A percentile compares a stretch with the other conserved stretches of the same genome.
Conservation (phyloP, 106 monocot species). For the Posidonia australis region DNA sequence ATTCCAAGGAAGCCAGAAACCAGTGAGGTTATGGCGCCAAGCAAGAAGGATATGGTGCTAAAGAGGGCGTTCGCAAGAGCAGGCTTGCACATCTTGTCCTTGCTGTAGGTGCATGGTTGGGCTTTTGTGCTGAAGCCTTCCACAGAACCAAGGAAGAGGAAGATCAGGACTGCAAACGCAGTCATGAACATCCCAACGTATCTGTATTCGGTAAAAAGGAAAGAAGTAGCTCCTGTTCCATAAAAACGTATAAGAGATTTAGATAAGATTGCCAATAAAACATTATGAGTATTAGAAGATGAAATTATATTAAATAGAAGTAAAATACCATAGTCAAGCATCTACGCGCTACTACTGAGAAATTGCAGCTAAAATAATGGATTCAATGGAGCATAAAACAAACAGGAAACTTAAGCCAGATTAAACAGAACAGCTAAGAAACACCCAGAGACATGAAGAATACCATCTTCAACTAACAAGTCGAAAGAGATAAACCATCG, state of each 20-base stretch:
- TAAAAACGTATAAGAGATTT: not conserved
- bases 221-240: conserved; percentile 21
- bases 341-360: not conserved
- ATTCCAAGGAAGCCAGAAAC: conserved; percentile 26
- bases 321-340: not conserved
- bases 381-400: not conserved
- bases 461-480: too few relatives aligned
- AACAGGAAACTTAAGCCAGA: not conserved
- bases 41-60: conserved; percentile 21
- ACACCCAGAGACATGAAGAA: too few relatives aligned
- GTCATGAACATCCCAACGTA: conserved; percentile 22
- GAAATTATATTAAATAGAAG: not conserved
- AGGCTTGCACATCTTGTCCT: conserved; percentile 20
- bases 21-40: conserved; percentile 17
- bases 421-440: too few relatives aligned
- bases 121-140: conserved; percentile 22
- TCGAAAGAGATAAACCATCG: too few relatives aligned
- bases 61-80: conserved; percentile 22
- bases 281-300: not conserved
- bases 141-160: conserved; percentile 25
- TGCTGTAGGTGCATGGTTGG: conserved; percentile 16
- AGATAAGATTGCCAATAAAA: not conserved
- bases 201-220: conserved; percentile 20
- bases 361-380: not conserved
- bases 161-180: conserved; percentile 17